Evolutionary conservation across 192 early-diverging fungal species (phyloP).

Genomic region (Podila clonocystis): DNA sequence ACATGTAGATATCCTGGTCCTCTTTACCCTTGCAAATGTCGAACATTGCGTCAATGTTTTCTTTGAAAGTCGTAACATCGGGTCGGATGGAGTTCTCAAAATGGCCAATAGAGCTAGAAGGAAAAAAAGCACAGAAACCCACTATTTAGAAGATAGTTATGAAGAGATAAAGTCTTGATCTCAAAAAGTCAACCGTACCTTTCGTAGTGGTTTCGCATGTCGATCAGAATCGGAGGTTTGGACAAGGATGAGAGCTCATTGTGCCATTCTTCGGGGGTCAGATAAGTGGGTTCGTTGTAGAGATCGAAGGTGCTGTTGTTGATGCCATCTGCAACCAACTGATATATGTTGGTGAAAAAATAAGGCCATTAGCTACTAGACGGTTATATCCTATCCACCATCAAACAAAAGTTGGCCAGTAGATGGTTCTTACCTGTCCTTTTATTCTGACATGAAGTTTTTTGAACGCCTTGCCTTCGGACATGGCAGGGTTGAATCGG

Average conservation of each 20-base stretch:
- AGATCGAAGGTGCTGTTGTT: conserved; percentile 63
- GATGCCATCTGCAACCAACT: conserved; percentile 71
- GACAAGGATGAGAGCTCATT: conserved; percentile 56
- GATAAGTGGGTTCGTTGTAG: conserved; percentile 69
- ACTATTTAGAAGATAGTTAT: neutral
- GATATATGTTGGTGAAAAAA: neutral
- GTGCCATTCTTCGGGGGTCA: conserved; percentile 76
- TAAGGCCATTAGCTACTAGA: neutral
- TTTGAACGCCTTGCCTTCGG: conserved; percentile 68
- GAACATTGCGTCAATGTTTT: conserved; percentile 72
- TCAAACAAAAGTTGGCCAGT: neutral
- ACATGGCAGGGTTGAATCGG: conserved; percentile 75
- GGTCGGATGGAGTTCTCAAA: conserved; percentile 76
- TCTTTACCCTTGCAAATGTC: conserved; percentile 62
- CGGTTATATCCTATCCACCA: neutral
- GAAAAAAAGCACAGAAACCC: neutral
- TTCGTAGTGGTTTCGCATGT: conserved; percentile 87
- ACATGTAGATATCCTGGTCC: conserved; percentile 80
- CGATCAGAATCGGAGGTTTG: conserved; percentile 66
- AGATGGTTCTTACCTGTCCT: conserved; percentile 52
- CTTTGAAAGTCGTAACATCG: conserved; percentile 78
- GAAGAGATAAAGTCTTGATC: neutral
- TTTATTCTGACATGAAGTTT: conserved; percentile 76
- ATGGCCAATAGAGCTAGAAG: conserved; percentile 68
- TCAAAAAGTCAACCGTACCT: conserved; percentile 34